Evolutionary conservation across 805 yeast species (phyloP).

Genomic region (Tetrapisispora nanseiensis): DNA sequence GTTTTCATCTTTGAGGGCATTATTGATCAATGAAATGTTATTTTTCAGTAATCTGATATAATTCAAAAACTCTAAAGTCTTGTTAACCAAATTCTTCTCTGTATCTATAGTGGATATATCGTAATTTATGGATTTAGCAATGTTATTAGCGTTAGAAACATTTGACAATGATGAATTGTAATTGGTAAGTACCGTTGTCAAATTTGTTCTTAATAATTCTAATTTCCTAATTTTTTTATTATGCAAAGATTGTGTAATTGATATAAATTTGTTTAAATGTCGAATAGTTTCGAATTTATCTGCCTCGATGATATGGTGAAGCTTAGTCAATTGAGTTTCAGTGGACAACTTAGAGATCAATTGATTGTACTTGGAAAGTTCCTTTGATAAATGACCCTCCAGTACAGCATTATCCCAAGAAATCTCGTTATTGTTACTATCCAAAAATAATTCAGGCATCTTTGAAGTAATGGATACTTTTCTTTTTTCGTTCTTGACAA

Average conservation of each 20-base stretch:
- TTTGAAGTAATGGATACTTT: too few relatives aligned
- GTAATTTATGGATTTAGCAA: slow-evolving; percentile 58
- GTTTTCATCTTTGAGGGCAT: slow-evolving; percentile 54
- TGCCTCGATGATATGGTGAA: slow-evolving; percentile 13
- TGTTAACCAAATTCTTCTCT: slow-evolving; percentile 55
- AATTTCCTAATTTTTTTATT: slow-evolving; percentile 32
- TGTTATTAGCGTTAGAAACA: slow-evolving; percentile 49
- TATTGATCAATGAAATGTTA: slow-evolving; percentile 53
- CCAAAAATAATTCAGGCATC: background rate
- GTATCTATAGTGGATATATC: slow-evolving; percentile 60
- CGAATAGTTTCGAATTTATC: slow-evolving; percentile 13
- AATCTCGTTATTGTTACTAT: background rate
- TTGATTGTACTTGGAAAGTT: slow-evolving; percentile 22
- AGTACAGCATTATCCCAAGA: slow-evolving; percentile 4
- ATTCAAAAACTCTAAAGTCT: slow-evolving; percentile 54
- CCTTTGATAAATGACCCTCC: slow-evolving; percentile 21
- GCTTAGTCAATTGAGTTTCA: slow-evolving; percentile 22
- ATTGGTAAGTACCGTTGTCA: slow-evolving; percentile 48
- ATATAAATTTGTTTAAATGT: slow-evolving; percentile 14
- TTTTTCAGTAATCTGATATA: slow-evolving; percentile 57
- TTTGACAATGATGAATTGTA: slow-evolving; percentile 48
- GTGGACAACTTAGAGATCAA: slow-evolving; percentile 23
- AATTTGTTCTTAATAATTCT: slow-evolving; percentile 52
- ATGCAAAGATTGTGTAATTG: slow-evolving; percentile 14
- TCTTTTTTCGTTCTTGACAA: too few relatives aligned